Evolutionary conservation across 1,139 yeast species (phyloP).

Genomic region (Zygoascus hellenicus): DNA sequence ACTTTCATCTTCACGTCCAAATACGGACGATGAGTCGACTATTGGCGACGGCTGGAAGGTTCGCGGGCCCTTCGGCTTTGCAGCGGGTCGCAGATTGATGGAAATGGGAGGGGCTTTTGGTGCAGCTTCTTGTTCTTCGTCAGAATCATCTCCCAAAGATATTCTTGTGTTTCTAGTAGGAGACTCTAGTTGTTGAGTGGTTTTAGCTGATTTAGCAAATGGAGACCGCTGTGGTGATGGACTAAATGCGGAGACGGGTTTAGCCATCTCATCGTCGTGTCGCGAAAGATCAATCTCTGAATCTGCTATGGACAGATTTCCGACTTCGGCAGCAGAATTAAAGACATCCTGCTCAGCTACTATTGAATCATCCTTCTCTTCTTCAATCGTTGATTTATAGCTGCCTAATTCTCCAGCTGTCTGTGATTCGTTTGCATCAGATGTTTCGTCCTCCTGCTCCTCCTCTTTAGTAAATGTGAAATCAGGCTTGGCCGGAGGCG

Average conservation of each 20-base stretch:
- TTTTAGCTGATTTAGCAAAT: constrained; percentile 7
- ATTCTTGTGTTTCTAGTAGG: background rate
- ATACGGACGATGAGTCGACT: constrained; percentile 12
- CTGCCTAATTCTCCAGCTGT: no score
- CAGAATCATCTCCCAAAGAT: constrained; percentile 1
- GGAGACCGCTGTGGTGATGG: constrained; percentile 11
- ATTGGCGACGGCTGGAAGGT: constrained; percentile 13
- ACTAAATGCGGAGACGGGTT: constrained; percentile 8
- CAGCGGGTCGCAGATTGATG: constrained; percentile 13
- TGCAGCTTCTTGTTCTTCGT: background rate
- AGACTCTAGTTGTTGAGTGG: background rate
- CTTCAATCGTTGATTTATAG: no score
- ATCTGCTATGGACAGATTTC: background rate
- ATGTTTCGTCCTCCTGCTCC: no score
- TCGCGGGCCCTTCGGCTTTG: constrained; percentile 20
- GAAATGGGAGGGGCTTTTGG: constrained; percentile 13
- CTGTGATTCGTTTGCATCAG: no score
- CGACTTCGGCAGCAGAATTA: no score
- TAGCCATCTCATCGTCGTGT: background rate
- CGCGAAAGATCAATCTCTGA: no score
- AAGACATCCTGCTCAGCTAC: no score
- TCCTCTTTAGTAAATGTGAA: no score
- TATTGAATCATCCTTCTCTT: no score
- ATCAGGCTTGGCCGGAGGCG: no score
- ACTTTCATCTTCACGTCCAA: constrained; percentile 16